phyloP scores from a whole-genome alignment of 805 yeast species.

The Candida ficus region DNA sequence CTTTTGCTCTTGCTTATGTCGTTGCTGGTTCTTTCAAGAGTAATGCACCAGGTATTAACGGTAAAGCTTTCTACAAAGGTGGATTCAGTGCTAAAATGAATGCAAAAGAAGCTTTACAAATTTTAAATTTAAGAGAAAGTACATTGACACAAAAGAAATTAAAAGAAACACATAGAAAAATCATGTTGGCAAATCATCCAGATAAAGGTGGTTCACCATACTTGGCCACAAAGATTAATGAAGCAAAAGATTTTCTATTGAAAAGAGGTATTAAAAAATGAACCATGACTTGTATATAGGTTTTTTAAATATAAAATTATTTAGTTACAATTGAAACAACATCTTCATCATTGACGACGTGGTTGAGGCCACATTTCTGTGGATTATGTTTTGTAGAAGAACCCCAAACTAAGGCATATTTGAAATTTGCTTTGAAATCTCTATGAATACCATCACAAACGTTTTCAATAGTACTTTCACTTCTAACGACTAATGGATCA shows the following conservation, averaged over 20 bases:
- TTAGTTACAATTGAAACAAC: constrained; percentile 89
- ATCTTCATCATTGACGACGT: constrained; percentile 84
- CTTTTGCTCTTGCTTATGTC: constrained; percentile 55
- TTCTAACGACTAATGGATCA: constrained; percentile 90
- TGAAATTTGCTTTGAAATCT: constrained; percentile 87
- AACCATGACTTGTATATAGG: neutral
- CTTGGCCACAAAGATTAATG: constrained; percentile 86
- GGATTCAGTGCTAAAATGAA: constrained; percentile 91
- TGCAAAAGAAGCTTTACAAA: constrained; percentile 82
- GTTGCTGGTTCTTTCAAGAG: constrained; percentile 64
- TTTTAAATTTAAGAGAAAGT: constrained; percentile 69
- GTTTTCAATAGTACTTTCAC: constrained; percentile 70
- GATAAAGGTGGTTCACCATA: constrained; percentile 92
- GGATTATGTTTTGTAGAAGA: constrained; percentile 92
- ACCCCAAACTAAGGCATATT: constrained; percentile 96
- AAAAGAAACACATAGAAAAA: constrained; percentile 74
- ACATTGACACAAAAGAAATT: constrained; percentile 57
- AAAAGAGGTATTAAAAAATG: constrained; percentile 36
- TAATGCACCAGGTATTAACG: constrained; percentile 29
- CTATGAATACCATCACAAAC: constrained; percentile 91
- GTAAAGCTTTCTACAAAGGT: constrained; percentile 67
- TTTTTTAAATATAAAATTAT: constrained; percentile 26
- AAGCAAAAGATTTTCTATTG: constrained; percentile 78
- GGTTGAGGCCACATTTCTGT: constrained; percentile 89
- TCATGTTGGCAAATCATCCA: constrained; percentile 89